Percentiles rank a stretch among this genome's conserved stretches.
Conservation (phyloP, 495 filamentous ascomycete species). For the Coniosporium apollinis region DNA sequence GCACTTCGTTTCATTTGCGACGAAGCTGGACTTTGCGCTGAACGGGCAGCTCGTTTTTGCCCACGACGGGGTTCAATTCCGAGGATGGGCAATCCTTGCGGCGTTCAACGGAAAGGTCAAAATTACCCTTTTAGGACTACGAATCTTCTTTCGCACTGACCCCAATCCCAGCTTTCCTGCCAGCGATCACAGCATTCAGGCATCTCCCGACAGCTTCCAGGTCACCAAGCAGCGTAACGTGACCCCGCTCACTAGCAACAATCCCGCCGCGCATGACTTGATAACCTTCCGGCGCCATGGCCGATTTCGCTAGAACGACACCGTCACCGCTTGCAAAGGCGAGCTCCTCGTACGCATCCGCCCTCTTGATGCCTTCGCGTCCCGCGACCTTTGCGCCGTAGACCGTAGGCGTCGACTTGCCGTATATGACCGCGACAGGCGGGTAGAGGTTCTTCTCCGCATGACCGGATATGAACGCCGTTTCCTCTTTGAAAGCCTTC, state of each 20-base stretch:
- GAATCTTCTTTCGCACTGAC: slow-evolving; percentile 26
- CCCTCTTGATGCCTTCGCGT: slow-evolving; percentile 48
- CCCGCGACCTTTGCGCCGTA: slow-evolving; percentile 56
- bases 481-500: slow-evolving; percentile 56
- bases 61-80: too few relatives aligned
- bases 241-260: slow-evolving; percentile 66
- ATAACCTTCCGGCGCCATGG: slow-evolving; percentile 77
- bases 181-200: slow-evolving; percentile 46
- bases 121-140: too few relatives aligned
- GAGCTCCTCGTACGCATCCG: slow-evolving; percentile 75
- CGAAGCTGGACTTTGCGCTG: too few relatives aligned
- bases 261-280: slow-evolving; percentile 49
- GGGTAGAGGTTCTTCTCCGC: slow-evolving; percentile 57
- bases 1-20: too few relatives aligned
- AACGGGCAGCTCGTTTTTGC: too few relatives aligned
- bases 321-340: slow-evolving; percentile 81
- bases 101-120: too few relatives aligned
- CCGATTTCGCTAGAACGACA: slow-evolving; percentile 68
- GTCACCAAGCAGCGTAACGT: slow-evolving; percentile 76
- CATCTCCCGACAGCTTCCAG: slow-evolving; percentile 64
- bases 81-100: too few relatives aligned
- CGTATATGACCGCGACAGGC: slow-evolving; percentile 72
- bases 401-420: slow-evolving; percentile 72
- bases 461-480: slow-evolving; percentile 41
- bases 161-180: slow-evolving; percentile 54